These are phyloP conservation scores for Diaporthe nobilis DNA, from an alignment of 2,329 filamentous ascomycete genomes.

Conservation along the genomic window DNA sequence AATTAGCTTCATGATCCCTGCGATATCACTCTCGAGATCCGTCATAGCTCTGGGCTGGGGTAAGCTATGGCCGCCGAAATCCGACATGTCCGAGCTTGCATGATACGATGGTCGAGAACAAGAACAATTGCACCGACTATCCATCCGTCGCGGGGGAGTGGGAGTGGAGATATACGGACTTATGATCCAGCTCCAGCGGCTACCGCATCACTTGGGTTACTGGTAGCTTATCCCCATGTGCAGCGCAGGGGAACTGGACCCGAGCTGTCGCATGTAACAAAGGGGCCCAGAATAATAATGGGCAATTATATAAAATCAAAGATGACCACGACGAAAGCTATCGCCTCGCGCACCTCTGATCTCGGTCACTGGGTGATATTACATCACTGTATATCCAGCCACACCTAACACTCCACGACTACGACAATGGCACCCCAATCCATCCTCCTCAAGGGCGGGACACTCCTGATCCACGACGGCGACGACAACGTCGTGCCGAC, in stretches of 20 bases:
- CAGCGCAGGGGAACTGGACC: no score
- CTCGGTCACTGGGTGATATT: neutral
- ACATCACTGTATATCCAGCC: neutral
- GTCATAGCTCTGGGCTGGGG: neutral
- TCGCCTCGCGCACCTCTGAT: neutral
- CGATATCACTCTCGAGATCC: no score
- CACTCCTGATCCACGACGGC: constrained; percentile 37
- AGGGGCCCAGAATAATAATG: neutral
- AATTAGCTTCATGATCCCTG: neutral
- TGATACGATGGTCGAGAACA: neutral
- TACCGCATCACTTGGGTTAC: neutral
- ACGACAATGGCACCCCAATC: constrained; percentile 25
- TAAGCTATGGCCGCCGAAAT: constrained; percentile 6
- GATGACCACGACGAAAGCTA: neutral
- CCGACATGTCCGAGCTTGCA: constrained; percentile 19
- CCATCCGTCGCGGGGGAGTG: neutral
- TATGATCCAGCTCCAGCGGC: neutral
- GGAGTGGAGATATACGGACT: neutral
- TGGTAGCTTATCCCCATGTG: neutral
- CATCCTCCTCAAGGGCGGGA: constrained; percentile 37
- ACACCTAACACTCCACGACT: neutral
- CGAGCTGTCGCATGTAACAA: no score
- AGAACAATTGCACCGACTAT: neutral
- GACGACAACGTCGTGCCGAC: constrained; percentile 31
- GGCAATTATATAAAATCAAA: neutral